A percentile compares a stretch with the other conserved stretches of the same genome.
Evolutionary conservation across 148 eudicot genomes (phyloP).

Genomic region (Hydrangea macrophylla): DNA sequence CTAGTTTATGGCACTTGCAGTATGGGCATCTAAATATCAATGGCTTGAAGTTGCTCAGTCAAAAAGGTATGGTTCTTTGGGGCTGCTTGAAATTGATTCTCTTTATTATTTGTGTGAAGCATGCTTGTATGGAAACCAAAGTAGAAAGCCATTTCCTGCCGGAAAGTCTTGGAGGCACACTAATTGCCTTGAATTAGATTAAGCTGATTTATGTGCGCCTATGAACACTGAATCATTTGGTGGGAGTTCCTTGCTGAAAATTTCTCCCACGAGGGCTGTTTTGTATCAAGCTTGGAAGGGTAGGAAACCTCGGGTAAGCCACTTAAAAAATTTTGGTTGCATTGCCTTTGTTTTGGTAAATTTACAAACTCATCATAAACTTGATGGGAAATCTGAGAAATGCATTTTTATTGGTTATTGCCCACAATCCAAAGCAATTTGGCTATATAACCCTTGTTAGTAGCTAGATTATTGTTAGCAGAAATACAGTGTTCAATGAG

Average conservation of each 20-base stretch:
- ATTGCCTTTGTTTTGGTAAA: neutral
- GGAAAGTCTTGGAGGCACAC: neutral
- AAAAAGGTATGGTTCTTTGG: conserved; percentile 13
- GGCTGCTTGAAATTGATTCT: neutral
- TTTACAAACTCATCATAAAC: neutral
- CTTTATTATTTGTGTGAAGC: too few relatives aligned
- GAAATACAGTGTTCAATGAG: conserved; percentile 14
- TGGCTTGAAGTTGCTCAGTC: conserved; percentile 9
- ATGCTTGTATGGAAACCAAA: conserved; percentile 1
- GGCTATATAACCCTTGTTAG: conserved; percentile 5
- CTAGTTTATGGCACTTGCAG: conserved; percentile 20
- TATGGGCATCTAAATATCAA: conserved; percentile 22
- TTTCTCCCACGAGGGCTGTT: conserved; percentile 7
- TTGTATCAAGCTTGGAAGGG: neutral
- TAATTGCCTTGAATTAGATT: neutral
- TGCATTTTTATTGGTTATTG: conserved; percentile 3
- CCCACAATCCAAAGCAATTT: conserved; percentile 11
- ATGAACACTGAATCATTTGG: neutral
- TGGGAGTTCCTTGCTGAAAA: neutral
- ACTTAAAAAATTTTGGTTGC: neutral
- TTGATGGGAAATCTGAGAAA: neutral
- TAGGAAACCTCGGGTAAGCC: neutral
- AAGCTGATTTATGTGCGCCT: conserved; percentile 1
- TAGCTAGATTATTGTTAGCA: conserved; percentile 10
- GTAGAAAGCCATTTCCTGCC: neutral